Base-by-base conservation (phyloP, 2,329 filamentous ascomycete species). In the Metarhizium humberi region DNA sequence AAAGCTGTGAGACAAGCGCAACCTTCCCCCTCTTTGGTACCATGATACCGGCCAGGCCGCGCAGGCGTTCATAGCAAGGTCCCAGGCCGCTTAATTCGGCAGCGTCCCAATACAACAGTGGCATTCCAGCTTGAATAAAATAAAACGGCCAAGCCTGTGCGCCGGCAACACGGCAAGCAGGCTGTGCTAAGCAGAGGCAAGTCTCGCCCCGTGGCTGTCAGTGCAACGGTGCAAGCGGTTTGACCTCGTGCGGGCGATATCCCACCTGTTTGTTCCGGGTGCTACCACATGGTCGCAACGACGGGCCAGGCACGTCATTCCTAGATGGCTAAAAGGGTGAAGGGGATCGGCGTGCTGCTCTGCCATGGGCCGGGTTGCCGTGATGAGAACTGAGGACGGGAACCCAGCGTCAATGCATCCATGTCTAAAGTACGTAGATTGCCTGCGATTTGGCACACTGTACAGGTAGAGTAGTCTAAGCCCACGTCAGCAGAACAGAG, bases 31-130 rank as follows among this genome's bases (percentile, higher is more conserved):
- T 34, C 32, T 34, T 45, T 29, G 18, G 8, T 25, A 55, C 54
- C n/a, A 20, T 43, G 20, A 42, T 55, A 52, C 50, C 54, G 54
- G 50, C 53, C 53, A 48, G 53, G 42, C 49, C 53, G 20, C 20
- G 4, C 18, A 32, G 30, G 20, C 0, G 20, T 8, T 13, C 16
- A 34, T 3, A 25, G 25, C 1, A 25, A 25, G 25, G 25, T 25
- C 25, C 25, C 25, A 25, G 25, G 25, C 25, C 25, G 25, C 25
- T 25, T 25, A 40, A 14, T 51, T 38, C 16, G 20, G 32, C 13
- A 29, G 16, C 8, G 16, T 14, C 20, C 16, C 36, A 6, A 45
- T 18, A 45, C 42, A 45, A 45, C 16, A 18, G 18, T 45, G n/a
- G 42, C 42, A 45, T 45, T 20, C 6, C n/a, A 4, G 25, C 25